Percentiles rank a stretch among this genome's conserved stretches.
These are phyloP conservation scores for Neopestalotiopsis rosae DNA, from an alignment of 2,329 filamentous ascomycete genomes.

Conservation along the genomic window DNA sequence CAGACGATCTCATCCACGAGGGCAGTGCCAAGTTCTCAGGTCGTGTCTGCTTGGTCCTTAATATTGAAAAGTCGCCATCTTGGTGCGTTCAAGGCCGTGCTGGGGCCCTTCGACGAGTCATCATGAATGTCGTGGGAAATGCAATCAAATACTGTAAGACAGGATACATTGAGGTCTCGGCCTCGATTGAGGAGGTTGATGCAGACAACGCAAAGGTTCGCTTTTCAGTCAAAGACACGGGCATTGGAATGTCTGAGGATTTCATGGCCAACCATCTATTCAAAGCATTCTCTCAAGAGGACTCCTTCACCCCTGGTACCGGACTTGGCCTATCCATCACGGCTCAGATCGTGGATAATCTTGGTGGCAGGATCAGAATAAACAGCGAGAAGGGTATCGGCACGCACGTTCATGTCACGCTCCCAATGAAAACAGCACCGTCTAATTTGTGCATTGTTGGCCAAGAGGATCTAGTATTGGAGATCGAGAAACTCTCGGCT, in stretches of 20 bases:
- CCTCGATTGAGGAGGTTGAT: slow-evolving; percentile 32
- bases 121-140: slow-evolving; percentile 70
- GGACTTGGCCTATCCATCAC: slow-evolving; percentile 72
- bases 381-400: slow-evolving; percentile 52
- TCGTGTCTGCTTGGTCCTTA: slow-evolving; percentile 50
- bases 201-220: slow-evolving; percentile 52
- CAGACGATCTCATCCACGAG: slow-evolving; percentile 34
- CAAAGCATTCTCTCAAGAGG: slow-evolving; percentile 69
- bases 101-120: slow-evolving; percentile 56
- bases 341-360: slow-evolving; percentile 50
- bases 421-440: slow-evolving; percentile 38
- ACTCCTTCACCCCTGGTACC: slow-evolving; percentile 62
- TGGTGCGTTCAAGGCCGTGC: slow-evolving; percentile 62
- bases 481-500: neutral
- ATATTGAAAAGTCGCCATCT: slow-evolving; percentile 49
- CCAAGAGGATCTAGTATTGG: neutral
- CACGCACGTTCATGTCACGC: slow-evolving; percentile 55
- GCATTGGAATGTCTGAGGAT: slow-evolving; percentile 67
- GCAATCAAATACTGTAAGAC: slow-evolving; percentile 63
- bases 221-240: slow-evolving; percentile 64
- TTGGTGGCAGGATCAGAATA: slow-evolving; percentile 25
- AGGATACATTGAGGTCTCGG: slow-evolving; percentile 35
- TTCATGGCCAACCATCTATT: slow-evolving; percentile 66
- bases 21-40: slow-evolving; percentile 14
- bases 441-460: neutral